Conservation (phyloP, 2,329 filamentous ascomycete species). For the Aphanocladium album region DNA sequence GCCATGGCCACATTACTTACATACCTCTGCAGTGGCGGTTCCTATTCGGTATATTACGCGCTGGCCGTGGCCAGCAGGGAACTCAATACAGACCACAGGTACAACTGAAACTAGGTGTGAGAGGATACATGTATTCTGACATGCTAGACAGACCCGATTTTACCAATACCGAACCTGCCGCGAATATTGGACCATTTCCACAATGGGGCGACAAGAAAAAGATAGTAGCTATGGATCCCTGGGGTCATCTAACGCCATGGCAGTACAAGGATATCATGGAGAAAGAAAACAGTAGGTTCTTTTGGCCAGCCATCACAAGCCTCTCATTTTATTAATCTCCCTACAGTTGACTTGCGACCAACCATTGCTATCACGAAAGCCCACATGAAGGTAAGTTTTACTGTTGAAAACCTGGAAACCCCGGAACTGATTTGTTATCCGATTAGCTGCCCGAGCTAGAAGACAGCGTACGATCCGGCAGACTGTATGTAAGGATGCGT, state of each 20-base stretch:
- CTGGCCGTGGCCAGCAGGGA: conserved; percentile 89
- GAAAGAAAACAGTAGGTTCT: conserved; percentile 57
- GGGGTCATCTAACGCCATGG: conserved; percentile 81
- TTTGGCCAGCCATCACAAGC: background rate
- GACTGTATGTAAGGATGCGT: conserved; percentile 50
- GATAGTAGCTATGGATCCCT: conserved; percentile 96
- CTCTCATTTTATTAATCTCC: conserved; percentile 13
- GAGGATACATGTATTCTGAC: background rate
- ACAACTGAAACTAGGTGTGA: conserved; percentile 15
- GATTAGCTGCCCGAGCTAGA: conserved; percentile 78
- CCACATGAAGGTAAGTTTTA: conserved; percentile 66
- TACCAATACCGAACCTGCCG: conserved; percentile 83
- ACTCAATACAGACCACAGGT: conserved; percentile 73
- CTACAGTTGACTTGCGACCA: conserved; percentile 71
- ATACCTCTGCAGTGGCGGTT: conserved; percentile 58
- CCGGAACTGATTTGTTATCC: background rate
- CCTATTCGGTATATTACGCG: conserved; percentile 93
- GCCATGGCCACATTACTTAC: conserved; percentile 6
- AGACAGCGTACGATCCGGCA: conserved; percentile 74
- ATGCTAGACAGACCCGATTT: conserved; percentile 46
- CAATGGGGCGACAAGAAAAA: conserved; percentile 88
- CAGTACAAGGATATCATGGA: conserved; percentile 75
- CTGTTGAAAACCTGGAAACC: background rate
- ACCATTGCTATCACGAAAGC: conserved; percentile 90
- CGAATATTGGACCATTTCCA: conserved; percentile 78